Evolutionary conservation across 805 yeast genomes (phyloP).

Genomic region (Zygosaccharomyces bailii): DNA sequence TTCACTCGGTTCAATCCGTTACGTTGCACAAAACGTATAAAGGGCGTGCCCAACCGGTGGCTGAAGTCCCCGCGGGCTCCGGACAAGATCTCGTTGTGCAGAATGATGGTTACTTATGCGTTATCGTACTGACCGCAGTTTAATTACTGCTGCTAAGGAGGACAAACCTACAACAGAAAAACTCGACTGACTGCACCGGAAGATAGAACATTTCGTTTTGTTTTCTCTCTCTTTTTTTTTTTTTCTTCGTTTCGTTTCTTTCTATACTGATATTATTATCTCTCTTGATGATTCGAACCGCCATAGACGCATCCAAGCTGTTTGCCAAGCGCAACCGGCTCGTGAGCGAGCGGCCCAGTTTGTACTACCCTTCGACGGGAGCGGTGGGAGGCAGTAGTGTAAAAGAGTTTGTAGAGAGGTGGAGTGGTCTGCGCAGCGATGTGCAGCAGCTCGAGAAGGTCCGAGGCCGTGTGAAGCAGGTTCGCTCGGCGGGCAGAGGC

Average conservation of each 20-base stretch:
- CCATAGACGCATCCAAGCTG: constrained; percentile 5
- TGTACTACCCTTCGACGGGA: constrained; percentile 27
- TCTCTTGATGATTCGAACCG: background rate
- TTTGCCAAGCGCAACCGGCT: constrained; percentile 20
- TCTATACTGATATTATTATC: background rate
- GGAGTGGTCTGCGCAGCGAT: constrained; percentile 5
- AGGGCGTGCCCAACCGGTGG: background rate
- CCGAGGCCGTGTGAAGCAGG: constrained; percentile 30
- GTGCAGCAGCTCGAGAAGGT: background rate
- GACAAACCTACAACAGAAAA: constrained; percentile 10
- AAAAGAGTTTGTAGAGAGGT: constrained; percentile 5
- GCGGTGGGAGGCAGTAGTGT: constrained; percentile 1
- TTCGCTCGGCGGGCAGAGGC: constrained; percentile 34
- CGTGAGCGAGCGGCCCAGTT: constrained; percentile 14
- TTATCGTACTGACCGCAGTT: constrained; percentile 37
- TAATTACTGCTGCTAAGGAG: constrained; percentile 21
- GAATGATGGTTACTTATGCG: constrained; percentile 26
- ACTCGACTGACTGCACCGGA: constrained; percentile 5
- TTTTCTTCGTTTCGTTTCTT: no score
- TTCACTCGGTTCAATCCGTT: background rate
- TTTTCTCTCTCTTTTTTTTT: no score
- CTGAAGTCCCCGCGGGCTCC: background rate
- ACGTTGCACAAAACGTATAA: background rate
- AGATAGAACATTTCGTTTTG: no score
- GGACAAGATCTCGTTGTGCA: constrained; percentile 1